Evolutionary conservation across 345 rosid genomes (phyloP), one percentile per base, ranked within the genome.

Genomic region (Eucalyptus tenuipes): DNA sequence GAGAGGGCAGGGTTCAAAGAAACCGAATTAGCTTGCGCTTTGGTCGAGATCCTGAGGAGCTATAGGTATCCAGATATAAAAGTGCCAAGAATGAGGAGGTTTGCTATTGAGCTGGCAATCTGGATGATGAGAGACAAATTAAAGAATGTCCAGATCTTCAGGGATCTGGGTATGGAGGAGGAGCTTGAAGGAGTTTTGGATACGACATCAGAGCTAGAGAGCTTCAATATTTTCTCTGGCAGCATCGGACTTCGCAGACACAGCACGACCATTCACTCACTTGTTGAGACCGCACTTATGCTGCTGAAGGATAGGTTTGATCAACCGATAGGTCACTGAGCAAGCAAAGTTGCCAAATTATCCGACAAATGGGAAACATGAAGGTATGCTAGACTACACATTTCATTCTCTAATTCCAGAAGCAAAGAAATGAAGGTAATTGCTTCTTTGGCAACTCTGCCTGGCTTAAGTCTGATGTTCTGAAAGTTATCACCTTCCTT

Each of bases 191-290:
- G 89, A 86, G 96, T 94, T 86, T 66, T 93, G 47, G 98, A 96
- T 87, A 94, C 95, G 57, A 96, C 99, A 29, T 90, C 95, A 42
- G 98, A 96, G 92, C 89, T 95, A 8, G 99, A 97, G 88, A 96
- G 92, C 93, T 97, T 95, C 90, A 95, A 91, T 88, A 92, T 94
- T 44, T 96, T 97, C 95, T 97, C 96, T 3, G 96, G 97, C 49
- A 92, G 92, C 79, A 95, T 94, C 37, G 98, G 98, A 53, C 71
- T 96, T 87, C 93, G 95, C 90, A 92, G 97, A 49, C 96, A 95
- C 90, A 92, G 93, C 90, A 89, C 91, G 85, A 90, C 96, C 40
- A 95, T 95, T 88, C 96, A 94, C 88, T 91, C 93, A 86, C 88
- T 97, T 88, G 94, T 93, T 59, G 97, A 94, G 37, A n/a, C 75